Evolutionary conservation across 2,329 filamentous ascomycete species (phyloP).

Genomic region (Malbranchea cinnamomea): DNA sequence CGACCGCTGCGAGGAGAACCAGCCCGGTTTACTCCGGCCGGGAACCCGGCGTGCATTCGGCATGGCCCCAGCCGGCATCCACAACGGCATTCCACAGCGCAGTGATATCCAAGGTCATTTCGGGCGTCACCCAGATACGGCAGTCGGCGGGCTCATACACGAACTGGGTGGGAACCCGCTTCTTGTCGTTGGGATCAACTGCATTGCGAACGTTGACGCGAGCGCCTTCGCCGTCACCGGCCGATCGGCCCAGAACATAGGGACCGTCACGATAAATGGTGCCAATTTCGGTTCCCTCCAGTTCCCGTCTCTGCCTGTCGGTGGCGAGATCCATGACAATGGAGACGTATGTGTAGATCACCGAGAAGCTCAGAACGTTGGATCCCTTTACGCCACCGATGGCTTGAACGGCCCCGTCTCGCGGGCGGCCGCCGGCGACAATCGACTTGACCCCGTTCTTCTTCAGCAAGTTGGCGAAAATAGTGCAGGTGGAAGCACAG

Average conservation of each 20-base stretch:
- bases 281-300: constrained; percentile 8
- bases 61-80: constrained; percentile 27
- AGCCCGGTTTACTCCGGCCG: too few species aligned
- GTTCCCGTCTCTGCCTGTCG: constrained; percentile 5
- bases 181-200: constrained; percentile 29
- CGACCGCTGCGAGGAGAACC: too few species aligned
- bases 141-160: constrained; percentile 47
- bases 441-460: constrained; percentile 41
- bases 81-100: constrained; percentile 37
- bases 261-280: constrained; percentile 7
- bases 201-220: constrained; percentile 32
- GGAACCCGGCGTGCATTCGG: constrained; percentile 16
- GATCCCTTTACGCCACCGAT: constrained; percentile 51
- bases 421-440: constrained; percentile 44
- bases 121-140: constrained; percentile 42
- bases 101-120: constrained; percentile 37
- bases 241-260: constrained; percentile 9
- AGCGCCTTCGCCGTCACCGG: constrained; percentile 12
- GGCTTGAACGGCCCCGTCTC: constrained; percentile 41
- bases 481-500: constrained; percentile 46
- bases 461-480: constrained; percentile 42
- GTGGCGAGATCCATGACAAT: constrained; percentile 2
- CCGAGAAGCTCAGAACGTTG: constrained; percentile 15
- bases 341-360: constrained; percentile 13
- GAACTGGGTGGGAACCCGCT: constrained; percentile 41